Conservation (phyloP, 108 stramenopile genomes). For the Pseudonitzschia delicatissima region DNA sequence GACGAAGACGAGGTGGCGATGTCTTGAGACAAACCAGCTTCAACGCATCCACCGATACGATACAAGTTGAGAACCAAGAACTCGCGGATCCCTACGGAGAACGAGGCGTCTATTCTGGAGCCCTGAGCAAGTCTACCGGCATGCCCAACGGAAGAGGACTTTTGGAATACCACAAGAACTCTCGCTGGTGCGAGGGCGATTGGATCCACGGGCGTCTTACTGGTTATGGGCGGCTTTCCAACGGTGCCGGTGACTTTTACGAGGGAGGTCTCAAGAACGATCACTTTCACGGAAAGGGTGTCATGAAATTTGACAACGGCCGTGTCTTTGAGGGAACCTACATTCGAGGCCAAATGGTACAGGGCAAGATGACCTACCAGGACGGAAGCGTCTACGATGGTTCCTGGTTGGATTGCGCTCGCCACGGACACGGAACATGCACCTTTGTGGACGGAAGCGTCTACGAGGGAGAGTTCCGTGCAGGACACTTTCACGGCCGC, state of each 20-base stretch:
- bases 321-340: constrained; percentile 50
- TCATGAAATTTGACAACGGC: constrained; percentile 52
- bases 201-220: constrained; percentile 60
- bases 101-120: constrained; percentile 48
- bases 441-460: constrained; percentile 46
- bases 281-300: constrained; percentile 50
- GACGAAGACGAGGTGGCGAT: neutral
- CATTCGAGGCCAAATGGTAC: constrained; percentile 49
- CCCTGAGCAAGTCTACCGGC: constrained; percentile 42
- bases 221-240: constrained; percentile 40
- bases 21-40: constrained; percentile 20
- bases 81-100: constrained; percentile 56
- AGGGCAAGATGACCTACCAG: constrained; percentile 55
- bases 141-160: constrained; percentile 60
- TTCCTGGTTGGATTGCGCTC: constrained; percentile 48
- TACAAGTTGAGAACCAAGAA: constrained; percentile 30
- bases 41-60: constrained; percentile 36
- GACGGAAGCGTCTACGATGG: constrained; percentile 43
- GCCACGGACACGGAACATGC: constrained; percentile 44
- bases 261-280: constrained; percentile 56
- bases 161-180: constrained; percentile 48
- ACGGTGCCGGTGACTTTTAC: constrained; percentile 56
- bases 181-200: constrained; percentile 56
- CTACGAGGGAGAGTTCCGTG: constrained; percentile 53
- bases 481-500: constrained; percentile 49